Evolutionary conservation across 2,329 filamentous ascomycete genomes (phyloP).

Genomic region (Zymoseptoria tritici): DNA sequence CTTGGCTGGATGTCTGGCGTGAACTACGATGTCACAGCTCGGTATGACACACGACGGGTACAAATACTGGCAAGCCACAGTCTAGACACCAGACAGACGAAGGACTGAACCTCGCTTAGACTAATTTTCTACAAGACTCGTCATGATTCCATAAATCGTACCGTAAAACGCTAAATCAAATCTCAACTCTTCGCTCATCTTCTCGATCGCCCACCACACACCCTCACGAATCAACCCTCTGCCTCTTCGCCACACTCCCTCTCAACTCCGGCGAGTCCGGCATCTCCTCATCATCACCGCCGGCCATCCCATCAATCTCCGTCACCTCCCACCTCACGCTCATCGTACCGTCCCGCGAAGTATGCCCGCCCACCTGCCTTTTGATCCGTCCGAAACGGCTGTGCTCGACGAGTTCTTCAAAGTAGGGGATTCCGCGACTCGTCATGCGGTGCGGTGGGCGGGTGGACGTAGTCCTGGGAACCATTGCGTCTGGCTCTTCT

Average conservation of each 20-base stretch:
- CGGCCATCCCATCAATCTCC: constrained; percentile 45
- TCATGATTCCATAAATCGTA: too few species aligned
- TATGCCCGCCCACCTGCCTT: constrained; percentile 52
- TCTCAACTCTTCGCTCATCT: background rate
- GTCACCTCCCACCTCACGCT: constrained; percentile 76
- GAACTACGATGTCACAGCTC: too few species aligned
- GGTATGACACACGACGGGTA: too few species aligned
- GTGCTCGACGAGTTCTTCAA: constrained; percentile 71
- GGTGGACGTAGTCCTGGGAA: constrained; percentile 5
- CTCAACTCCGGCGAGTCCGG: background rate
- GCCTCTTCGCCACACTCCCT: constrained; percentile 13
- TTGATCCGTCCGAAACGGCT: constrained; percentile 64
- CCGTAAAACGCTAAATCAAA: background rate
- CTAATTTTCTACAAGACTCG: too few species aligned
- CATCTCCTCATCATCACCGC: constrained; percentile 10
- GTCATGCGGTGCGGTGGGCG: constrained; percentile 18
- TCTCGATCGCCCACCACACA: background rate
- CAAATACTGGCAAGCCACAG: too few species aligned
- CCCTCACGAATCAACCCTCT: constrained; percentile 11
- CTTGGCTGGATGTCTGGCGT: too few species aligned
- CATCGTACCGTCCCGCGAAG: constrained; percentile 56
- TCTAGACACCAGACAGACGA: too few species aligned
- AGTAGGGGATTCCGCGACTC: constrained; percentile 67
- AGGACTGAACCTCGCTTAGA: too few species aligned
- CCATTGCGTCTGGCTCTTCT: constrained; percentile 5